These are phyloP conservation scores for Leersia perrieri DNA, from an alignment of 176 grass and related monocot genomes.

Conservation along the genomic window DNA sequence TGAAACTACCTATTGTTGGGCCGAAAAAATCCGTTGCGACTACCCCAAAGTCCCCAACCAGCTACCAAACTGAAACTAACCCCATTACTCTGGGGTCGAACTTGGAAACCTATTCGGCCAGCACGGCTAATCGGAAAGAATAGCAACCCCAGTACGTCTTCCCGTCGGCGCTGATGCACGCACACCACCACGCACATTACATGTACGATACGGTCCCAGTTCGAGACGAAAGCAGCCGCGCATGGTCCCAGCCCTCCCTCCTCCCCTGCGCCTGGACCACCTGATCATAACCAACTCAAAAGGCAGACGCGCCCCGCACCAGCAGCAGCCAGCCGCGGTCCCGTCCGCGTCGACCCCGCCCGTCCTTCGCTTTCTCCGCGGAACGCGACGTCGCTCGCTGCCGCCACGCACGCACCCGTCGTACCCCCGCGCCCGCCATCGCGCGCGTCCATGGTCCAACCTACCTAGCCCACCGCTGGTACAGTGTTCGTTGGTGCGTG, in stretches of 20 bases:
- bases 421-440: too few species aligned
- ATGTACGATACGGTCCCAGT: not conserved
- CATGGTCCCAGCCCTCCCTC: slow-evolving; percentile 4
- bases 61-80: not conserved
- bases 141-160: not conserved
- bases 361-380: not conserved
- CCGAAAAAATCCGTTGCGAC: not conserved
- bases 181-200: not conserved
- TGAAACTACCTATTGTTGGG: not conserved
- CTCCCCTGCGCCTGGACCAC: slow-evolving; percentile 34
- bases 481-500: not conserved
- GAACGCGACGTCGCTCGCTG: slow-evolving; percentile 6
- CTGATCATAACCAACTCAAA: slow-evolving; percentile 59
- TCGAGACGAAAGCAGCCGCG: slow-evolving; percentile 22
- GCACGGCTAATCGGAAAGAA: not conserved
- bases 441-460: too few species aligned
- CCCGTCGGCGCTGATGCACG: not conserved
- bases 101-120: not conserved
- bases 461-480: not conserved
- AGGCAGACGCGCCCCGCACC: not conserved
- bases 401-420: not conserved
- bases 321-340: not conserved
- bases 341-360: too few species aligned
- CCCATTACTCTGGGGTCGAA: not conserved
- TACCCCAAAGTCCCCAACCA: not conserved